Evolutionary conservation across 768 basidiomycete species (phyloP).

Genomic region (Mycena indigotica): DNA sequence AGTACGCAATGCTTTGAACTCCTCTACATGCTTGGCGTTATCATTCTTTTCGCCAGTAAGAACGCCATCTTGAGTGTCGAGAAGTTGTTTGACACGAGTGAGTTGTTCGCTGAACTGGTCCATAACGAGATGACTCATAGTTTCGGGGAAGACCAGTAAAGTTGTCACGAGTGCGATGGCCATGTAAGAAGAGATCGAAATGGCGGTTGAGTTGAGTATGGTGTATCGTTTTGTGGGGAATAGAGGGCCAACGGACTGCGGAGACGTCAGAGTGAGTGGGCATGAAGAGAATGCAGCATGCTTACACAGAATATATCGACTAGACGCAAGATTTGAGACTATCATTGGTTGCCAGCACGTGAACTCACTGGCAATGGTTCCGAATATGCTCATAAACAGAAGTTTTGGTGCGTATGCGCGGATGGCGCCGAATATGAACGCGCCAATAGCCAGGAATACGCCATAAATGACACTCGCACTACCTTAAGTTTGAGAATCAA

Average conservation of each 20-base stretch:
- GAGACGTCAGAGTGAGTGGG: background rate
- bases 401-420: constrained; percentile 51
- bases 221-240: constrained; percentile 50
- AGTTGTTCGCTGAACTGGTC: constrained; percentile 32
- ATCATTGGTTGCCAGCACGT: background rate
- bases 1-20: constrained; percentile 5
- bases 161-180: constrained; percentile 50
- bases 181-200: constrained; percentile 48
- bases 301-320: constrained; percentile 45
- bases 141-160: constrained; percentile 54
- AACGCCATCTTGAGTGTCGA: constrained; percentile 36
- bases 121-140: constrained; percentile 46
- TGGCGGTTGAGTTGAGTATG: constrained; percentile 43
- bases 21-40: background rate
- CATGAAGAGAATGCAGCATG: background rate
- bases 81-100: constrained; percentile 28
- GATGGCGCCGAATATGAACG: constrained; percentile 46
- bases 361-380: constrained; percentile 39
- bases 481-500: background rate
- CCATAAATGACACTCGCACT: constrained; percentile 50
- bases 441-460: constrained; percentile 49
- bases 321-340: background rate
- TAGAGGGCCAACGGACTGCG: constrained; percentile 48
- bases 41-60: constrained; percentile 7
- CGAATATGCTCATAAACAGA: constrained; percentile 47